These are phyloP conservation scores for Populus ilicifolia DNA, from an alignment of 345 rosid species.

Conservation along the genomic window DNA sequence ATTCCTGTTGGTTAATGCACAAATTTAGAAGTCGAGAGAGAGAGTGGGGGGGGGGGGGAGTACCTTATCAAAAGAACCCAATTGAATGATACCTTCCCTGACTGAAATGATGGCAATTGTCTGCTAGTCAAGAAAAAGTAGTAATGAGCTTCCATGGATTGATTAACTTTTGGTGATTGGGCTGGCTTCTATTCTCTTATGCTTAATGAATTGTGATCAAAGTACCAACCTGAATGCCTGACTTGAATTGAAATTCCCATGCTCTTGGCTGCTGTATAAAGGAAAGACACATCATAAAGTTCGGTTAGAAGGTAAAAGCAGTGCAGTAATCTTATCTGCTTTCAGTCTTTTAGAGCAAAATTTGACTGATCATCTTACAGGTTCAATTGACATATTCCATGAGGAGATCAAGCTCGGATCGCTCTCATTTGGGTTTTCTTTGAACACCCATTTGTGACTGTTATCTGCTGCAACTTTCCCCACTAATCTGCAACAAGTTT, in stretches of 20 bases:
- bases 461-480: constrained; percentile 78
- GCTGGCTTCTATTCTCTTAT: not conserved
- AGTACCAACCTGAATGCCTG: constrained; percentile 62
- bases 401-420: constrained; percentile 46
- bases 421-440: constrained; percentile 38
- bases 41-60: not conserved
- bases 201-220: not conserved
- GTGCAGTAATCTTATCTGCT: not conserved
- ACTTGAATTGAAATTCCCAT: constrained; percentile 62
- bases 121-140: constrained; percentile 33
- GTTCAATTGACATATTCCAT: constrained; percentile 52
- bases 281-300: constrained; percentile 5
- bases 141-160: not conserved
- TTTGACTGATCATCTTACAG: constrained; percentile 38
- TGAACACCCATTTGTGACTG: constrained; percentile 69
- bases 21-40: not conserved
- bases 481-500: constrained; percentile 43
- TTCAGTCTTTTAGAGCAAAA: not conserved
- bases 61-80: constrained; percentile 71
- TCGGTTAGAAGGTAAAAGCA: not conserved
- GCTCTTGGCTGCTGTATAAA: constrained; percentile 59
- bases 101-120: constrained; percentile 70
- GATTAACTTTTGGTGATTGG: not conserved
- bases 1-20: not conserved
- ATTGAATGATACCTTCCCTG: constrained; percentile 66